Percentiles rank a stretch among this genome's conserved stretches.
Conservation (phyloP, 2,329 filamentous ascomycete species). For the Cladophialophora exuberans region DNA sequence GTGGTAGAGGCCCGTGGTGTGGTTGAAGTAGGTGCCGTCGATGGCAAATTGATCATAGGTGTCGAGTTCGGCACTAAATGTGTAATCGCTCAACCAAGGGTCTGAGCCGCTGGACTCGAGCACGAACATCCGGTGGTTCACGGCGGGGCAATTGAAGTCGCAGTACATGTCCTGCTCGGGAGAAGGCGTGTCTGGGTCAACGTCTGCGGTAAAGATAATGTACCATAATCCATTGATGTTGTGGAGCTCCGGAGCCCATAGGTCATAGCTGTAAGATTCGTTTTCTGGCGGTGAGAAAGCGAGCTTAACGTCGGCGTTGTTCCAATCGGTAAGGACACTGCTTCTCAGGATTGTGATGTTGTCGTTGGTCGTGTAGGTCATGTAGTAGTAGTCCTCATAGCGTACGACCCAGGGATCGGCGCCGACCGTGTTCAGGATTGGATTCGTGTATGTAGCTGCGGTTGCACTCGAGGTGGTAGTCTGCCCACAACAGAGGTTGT, state of each 20-base stretch:
- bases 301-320: slow-evolving; percentile 42
- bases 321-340: slow-evolving; percentile 45
- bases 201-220: slow-evolving; percentile 57
- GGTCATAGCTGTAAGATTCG: slow-evolving; percentile 50
- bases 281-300: slow-evolving; percentile 44
- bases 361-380: slow-evolving; percentile 45
- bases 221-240: slow-evolving; percentile 49
- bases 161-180: slow-evolving; percentile 54
- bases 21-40: slow-evolving; percentile 57
- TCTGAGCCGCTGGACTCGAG: slow-evolving; percentile 48
- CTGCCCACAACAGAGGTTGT: slow-evolving; percentile 1
- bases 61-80: slow-evolving; percentile 51
- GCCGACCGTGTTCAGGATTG: slow-evolving; percentile 44
- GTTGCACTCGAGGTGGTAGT: slow-evolving; percentile 33
- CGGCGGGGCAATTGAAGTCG: slow-evolving; percentile 53
- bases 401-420: slow-evolving; percentile 46
- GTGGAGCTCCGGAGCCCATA: slow-evolving; percentile 58
- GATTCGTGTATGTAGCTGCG: slow-evolving; percentile 46
- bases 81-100: slow-evolving; percentile 51
- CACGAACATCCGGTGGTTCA: slow-evolving; percentile 57
- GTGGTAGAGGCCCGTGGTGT: slow-evolving; percentile 45
- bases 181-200: slow-evolving; percentile 49
- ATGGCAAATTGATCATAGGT: slow-evolving; percentile 59
- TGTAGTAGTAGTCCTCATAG: slow-evolving; percentile 46
- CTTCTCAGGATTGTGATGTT: slow-evolving; percentile 47